Evolutionary conservation across 148 eudicot species (phyloP).

Genomic region (Persicaria tinctoria): DNA sequence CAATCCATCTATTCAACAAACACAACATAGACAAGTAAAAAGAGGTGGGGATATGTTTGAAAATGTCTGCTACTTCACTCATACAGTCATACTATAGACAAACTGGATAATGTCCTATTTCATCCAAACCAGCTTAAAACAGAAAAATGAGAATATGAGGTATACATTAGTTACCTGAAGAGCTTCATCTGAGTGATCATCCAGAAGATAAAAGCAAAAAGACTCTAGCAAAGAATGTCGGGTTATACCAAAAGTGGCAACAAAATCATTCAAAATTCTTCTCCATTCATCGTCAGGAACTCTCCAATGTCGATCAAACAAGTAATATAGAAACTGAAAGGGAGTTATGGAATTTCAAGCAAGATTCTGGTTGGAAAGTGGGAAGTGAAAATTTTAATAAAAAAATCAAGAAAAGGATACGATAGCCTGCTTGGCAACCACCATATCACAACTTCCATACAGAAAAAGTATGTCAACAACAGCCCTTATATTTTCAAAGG

Average conservation of each 20-base stretch:
- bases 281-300: slow-evolving; percentile 66
- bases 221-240: slow-evolving; percentile 84
- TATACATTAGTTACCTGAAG: slow-evolving; percentile 47
- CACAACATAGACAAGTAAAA: not conserved
- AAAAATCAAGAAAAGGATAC: slow-evolving; percentile 57
- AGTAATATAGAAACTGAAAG: slow-evolving; percentile 69
- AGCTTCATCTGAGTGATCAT: slow-evolving; percentile 76
- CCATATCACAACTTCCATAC: slow-evolving; percentile 79
- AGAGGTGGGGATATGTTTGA: not conserved
- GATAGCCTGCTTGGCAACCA: slow-evolving; percentile 85
- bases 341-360: slow-evolving; percentile 35
- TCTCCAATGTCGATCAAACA: slow-evolving; percentile 89
- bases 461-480: slow-evolving; percentile 81
- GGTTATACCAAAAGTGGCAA: slow-evolving; percentile 66
- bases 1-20: not conserved
- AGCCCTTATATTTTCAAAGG: slow-evolving; percentile 75
- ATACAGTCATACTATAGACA: not conserved
- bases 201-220: slow-evolving; percentile 79
- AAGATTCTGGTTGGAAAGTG: not conserved
- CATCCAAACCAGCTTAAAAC: not conserved
- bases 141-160: not conserved
- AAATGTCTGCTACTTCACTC: not conserved
- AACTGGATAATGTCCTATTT: not conserved
- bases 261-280: slow-evolving; percentile 75
- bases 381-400: not conserved